A percentile compares a stretch with the other conserved stretches of the same genome.
phyloP scores from a whole-genome alignment of 2,329 filamentous ascomycete species.

The Tolypocladium cylindrosporum region DNA sequence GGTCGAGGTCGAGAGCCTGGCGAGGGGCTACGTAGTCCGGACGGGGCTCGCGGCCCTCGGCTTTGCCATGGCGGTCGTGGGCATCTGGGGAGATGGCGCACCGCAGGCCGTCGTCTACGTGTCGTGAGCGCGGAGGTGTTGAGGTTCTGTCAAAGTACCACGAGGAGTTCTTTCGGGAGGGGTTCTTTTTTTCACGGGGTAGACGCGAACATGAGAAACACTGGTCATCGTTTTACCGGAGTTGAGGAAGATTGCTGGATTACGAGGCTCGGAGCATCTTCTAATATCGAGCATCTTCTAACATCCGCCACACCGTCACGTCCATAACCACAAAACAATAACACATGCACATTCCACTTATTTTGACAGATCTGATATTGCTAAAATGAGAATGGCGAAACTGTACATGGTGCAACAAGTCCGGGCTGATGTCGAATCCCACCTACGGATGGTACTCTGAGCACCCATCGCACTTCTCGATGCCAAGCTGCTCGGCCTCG shows the following conservation, averaged over 20 bases:
- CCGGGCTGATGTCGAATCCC: background rate
- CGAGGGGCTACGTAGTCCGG: conserved; percentile 42
- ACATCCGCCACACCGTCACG: background rate
- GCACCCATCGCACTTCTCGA: conserved; percentile 7
- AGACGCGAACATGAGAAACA: background rate
- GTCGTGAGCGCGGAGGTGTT: conserved; percentile 11
- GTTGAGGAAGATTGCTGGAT: background rate
- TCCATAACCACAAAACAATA: background rate
- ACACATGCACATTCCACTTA: background rate
- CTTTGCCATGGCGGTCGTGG: conserved; percentile 52
- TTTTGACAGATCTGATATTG: no score
- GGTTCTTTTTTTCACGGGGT: background rate
- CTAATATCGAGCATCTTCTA: background rate
- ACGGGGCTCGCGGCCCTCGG: conserved; percentile 43
- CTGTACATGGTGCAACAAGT: no score
- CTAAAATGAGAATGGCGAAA: background rate
- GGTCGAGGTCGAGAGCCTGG: conserved; percentile 43
- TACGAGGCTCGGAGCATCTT: background rate
- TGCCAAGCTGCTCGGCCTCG: conserved; percentile 6
- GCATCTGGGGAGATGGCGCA: conserved; percentile 56
- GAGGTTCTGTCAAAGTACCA: background rate
- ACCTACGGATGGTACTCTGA: conserved; percentile 5
- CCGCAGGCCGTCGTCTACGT: conserved; percentile 22
- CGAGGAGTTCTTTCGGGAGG: background rate
- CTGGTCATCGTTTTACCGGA: background rate